phyloP scores from a whole-genome alignment of 257 asterid species.

The Salvia miltiorrhiza region DNA sequence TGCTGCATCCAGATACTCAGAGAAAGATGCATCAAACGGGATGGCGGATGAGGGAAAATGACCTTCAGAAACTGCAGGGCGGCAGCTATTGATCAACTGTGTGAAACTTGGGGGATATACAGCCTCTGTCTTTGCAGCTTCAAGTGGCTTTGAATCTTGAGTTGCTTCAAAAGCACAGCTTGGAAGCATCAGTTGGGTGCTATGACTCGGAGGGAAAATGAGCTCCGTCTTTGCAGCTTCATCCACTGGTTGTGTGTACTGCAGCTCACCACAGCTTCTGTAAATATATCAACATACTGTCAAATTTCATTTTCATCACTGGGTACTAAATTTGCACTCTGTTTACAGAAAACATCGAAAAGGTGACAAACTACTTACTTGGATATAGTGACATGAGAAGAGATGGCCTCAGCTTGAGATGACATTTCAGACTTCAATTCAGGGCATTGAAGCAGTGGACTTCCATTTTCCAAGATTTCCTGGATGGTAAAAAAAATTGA shows the following conservation, averaged over 20 bases:
- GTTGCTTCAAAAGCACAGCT: slow-evolving; percentile 25
- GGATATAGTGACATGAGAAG: slow-evolving; percentile 40
- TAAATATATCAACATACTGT: slow-evolving; percentile 4
- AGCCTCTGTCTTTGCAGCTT: slow-evolving; percentile 36
- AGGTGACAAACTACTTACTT: slow-evolving; percentile 30
- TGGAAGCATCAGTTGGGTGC: slow-evolving; percentile 31
- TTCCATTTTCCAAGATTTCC: slow-evolving; percentile 46
- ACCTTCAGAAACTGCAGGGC: slow-evolving; percentile 53
- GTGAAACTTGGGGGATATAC: slow-evolving; percentile 80
- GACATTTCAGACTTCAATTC: slow-evolving; percentile 41
- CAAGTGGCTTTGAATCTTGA: slow-evolving; percentile 38
- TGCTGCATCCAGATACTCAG: slow-evolving; percentile 32
- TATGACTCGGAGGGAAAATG: neutral
- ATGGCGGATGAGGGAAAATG: slow-evolving; percentile 6
- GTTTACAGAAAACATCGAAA: neutral
- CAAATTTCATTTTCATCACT: slow-evolving; percentile 4
- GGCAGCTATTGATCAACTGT: slow-evolving; percentile 58
- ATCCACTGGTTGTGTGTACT: slow-evolving; percentile 37
- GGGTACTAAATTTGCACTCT: neutral
- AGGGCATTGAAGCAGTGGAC: slow-evolving; percentile 30
- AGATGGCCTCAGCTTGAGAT: slow-evolving; percentile 63
- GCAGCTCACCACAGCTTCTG: slow-evolving; percentile 43
- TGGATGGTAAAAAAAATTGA: slow-evolving; percentile 30
- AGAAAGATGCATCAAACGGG: slow-evolving; percentile 8
- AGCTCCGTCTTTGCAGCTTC: neutral